Conservation (phyloP, 75 land plant genomes). For the Cryptomeria japonica region DNA sequence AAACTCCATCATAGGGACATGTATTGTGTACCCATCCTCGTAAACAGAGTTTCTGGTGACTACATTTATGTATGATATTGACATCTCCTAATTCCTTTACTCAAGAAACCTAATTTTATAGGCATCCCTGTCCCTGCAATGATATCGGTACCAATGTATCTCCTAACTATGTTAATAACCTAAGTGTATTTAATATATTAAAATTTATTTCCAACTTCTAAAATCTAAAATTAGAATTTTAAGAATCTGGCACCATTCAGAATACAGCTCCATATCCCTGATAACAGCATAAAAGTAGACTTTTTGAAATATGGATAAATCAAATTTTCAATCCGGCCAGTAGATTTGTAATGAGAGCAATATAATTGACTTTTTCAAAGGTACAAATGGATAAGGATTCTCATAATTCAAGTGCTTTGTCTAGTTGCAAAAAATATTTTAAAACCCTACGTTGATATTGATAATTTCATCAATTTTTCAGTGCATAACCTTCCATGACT, state of each 20-base stretch:
- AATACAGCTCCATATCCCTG: neutral
- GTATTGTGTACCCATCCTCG: too few species aligned
- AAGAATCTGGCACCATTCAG: neutral
- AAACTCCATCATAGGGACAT: too few species aligned
- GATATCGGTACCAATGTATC: too few species aligned
- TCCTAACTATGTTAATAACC: neutral
- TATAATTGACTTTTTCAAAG: neutral
- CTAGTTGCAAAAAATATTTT: neutral
- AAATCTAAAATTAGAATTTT: neutral
- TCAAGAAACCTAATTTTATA: too few species aligned
- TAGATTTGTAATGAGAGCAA: neutral
- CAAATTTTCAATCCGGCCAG: neutral
- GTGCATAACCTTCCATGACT: neutral
- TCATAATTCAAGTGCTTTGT: neutral
- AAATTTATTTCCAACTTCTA: too few species aligned
- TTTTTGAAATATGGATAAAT: neutral
- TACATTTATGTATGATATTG: too few species aligned
- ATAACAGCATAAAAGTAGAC: neutral
- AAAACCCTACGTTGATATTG: neutral
- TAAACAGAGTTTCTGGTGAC: too few species aligned
- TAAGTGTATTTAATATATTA: neutral
- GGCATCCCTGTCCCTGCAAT: too few species aligned
- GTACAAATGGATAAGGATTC: neutral
- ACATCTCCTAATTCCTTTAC: too few species aligned
- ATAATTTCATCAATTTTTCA: neutral